Base-by-base conservation (phyloP, 116 monocot genomes). In the Iris pallida region DNA sequence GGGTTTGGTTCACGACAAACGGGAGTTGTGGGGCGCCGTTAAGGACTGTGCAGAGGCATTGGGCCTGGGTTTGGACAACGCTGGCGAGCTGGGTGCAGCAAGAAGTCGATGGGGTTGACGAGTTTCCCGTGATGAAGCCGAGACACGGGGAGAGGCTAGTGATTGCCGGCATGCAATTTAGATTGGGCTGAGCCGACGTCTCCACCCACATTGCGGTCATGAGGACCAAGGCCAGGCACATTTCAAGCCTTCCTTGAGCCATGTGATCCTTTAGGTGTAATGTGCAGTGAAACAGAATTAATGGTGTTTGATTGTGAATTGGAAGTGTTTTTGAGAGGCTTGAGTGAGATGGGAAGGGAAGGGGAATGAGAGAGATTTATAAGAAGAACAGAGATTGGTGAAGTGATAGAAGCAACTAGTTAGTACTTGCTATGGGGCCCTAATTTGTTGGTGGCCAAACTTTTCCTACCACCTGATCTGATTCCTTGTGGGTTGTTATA, bases 51-150 rank as follows among this genome's bases (percentile, higher is more conserved):
- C 90, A 90, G 56, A 86, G 79, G 65, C 88, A 85, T 17, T 52
- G 65, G 0, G 74, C 61, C 45, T 82, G 73, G 9, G 63, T 51
- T 61, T 82, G 70, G 16, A 82, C 67, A 7, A 84, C 42, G 14
- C 30, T 69, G 5, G 73, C 63, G 8, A 88, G 70, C 70, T 78
- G 76, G 6, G 66, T 17, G 79, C 88, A 88, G 79, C 88, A 88
- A 1, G 78, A 48, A 6, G 66, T 7, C 3, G 80, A 55, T 2
- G 88, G 84, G 7, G 73, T 52, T 47, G 77, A 52, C 3, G 81
- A 56, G 52, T 42, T 76, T 15, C 81, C 75, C 0, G 48, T 66
- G 66, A 79, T 67, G 70, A 66, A 88, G 44, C 67, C 40, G 7
- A 88, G 56, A 78, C 88, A 88, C 0, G 88, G 62, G 0, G 77